A percentile compares a stretch with the other conserved stretches of the same genome.
phyloP scores from a whole-genome alignment of 2,329 filamentous ascomycete genomes.

The Microdochium bolleyi region DNA sequence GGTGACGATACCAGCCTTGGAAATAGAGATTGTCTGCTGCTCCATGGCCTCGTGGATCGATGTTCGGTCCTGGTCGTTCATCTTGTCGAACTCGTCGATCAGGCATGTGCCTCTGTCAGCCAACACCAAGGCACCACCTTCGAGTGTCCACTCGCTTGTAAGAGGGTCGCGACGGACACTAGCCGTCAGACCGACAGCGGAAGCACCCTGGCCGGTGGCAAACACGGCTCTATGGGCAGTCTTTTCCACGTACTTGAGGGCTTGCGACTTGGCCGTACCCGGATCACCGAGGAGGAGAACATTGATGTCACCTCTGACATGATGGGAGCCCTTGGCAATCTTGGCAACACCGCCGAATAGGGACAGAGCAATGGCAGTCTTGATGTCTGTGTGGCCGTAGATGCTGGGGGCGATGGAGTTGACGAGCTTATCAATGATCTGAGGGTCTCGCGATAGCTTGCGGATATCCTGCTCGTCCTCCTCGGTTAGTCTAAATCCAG shows the following conservation, averaged over 20 bases:
- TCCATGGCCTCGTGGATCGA: slow-evolving; percentile 99
- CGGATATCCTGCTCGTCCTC: slow-evolving; percentile 91
- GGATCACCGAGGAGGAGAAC: slow-evolving; percentile 93
- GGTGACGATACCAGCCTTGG: slow-evolving; percentile 96
- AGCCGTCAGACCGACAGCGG: slow-evolving; percentile 93
- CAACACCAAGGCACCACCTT: slow-evolving; percentile 90
- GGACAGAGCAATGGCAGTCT: slow-evolving; percentile 89
- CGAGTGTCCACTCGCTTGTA: slow-evolving; percentile 94
- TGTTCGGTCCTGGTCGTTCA: slow-evolving; percentile 98
- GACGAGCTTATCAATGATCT: slow-evolving; percentile 88
- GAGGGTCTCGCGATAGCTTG: slow-evolving; percentile 77
- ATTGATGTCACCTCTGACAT: slow-evolving; percentile 95
- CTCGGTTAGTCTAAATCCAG: slow-evolving; percentile 90
- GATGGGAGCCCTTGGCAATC: slow-evolving; percentile 77
- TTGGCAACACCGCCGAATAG: slow-evolving; percentile 95
- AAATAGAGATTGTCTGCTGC: slow-evolving; percentile 98
- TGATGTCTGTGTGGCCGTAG: slow-evolving; percentile 94
- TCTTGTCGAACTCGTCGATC: slow-evolving; percentile 99
- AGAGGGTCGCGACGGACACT: slow-evolving; percentile 92
- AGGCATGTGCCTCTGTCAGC: slow-evolving; percentile 92
- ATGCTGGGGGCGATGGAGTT: slow-evolving; percentile 94
- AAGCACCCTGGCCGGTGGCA: slow-evolving; percentile 93
- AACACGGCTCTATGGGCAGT: slow-evolving; percentile 96
- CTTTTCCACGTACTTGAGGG: slow-evolving; percentile 96
- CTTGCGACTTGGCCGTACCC: slow-evolving; percentile 95